Percentiles rank a stretch among this genome's conserved stretches.
Evolutionary conservation across 177 flowering plant species (phyloP).

Genomic region (Vitis hybrid): DNA sequence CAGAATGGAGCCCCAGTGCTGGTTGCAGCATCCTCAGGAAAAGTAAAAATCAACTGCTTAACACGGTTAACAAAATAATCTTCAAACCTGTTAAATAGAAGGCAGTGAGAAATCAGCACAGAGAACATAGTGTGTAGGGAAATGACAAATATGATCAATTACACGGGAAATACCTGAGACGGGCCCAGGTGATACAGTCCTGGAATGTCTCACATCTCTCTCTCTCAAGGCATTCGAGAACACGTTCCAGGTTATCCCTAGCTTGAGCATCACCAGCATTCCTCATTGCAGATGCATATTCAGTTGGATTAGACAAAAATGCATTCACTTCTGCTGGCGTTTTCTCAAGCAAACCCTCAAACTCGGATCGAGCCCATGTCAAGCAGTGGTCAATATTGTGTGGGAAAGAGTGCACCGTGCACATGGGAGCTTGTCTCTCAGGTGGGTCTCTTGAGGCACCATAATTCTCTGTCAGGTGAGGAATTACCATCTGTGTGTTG

Average conservation of each 20-base stretch:
- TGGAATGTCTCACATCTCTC: constrained; percentile 45
- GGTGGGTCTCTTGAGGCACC: constrained; percentile 97
- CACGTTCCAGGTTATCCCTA: constrained; percentile 76
- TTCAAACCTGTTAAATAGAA: constrained; percentile 37
- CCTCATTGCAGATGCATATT: constrained; percentile 61
- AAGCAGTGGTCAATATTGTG: constrained; percentile 60
- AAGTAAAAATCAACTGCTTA: constrained; percentile 49
- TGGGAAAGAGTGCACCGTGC: constrained; percentile 57
- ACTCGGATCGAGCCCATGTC: constrained; percentile 79
- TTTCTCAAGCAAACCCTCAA: constrained; percentile 92
- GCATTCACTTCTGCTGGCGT: constrained; percentile 89
- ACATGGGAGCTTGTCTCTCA: constrained; percentile 86
- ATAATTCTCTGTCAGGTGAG: constrained; percentile 89
- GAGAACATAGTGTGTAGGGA: background rate
- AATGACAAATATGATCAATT: background rate
- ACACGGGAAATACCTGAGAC: constrained; percentile 34
- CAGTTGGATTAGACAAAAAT: constrained; percentile 60
- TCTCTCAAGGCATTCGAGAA: constrained; percentile 47
- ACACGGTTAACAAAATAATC: constrained; percentile 47
- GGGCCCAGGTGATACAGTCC: constrained; percentile 57
- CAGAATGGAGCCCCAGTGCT: constrained; percentile 68
- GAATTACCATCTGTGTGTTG: constrained; percentile 94
- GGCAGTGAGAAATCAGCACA: background rate
- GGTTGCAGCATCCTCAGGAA: constrained; percentile 54
- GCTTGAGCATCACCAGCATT: constrained; percentile 94